Conservation (phyloP, 2,329 filamentous ascomycete genomes). For the Neopestalotiopsis sp. region DNA sequence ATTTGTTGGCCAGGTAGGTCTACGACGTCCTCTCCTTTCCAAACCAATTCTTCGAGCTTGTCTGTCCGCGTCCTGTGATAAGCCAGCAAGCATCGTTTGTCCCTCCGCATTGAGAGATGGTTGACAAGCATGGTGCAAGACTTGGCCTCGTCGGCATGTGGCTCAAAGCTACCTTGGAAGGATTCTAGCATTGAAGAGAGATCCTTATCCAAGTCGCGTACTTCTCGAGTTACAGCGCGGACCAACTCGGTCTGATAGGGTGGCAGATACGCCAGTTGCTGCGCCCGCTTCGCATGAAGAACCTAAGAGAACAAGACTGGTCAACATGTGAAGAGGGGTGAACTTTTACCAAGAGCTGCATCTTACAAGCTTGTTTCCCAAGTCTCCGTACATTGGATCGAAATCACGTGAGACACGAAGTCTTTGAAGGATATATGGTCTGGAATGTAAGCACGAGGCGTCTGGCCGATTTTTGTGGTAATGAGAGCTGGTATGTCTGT, state of each 20-base stretch:
- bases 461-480: background rate
- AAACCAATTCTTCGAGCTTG: constrained; percentile 91
- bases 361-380: constrained; percentile 81
- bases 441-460: background rate
- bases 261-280: constrained; percentile 83
- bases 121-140: constrained; percentile 91
- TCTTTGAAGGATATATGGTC: background rate
- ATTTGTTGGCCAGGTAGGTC: constrained; percentile 68
- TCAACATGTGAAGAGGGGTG: constrained; percentile 17
- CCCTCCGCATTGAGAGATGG: constrained; percentile 91
- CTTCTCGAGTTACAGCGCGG: constrained; percentile 85
- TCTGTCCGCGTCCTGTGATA: constrained; percentile 92
- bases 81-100: constrained; percentile 92
- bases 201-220: constrained; percentile 90
- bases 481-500: background rate
- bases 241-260: constrained; percentile 93
- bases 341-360: constrained; percentile 5
- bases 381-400: constrained; percentile 79
- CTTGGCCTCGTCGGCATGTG: constrained; percentile 78
- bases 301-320: constrained; percentile 61
- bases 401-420: background rate
- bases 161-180: constrained; percentile 85
- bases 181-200: constrained; percentile 79
- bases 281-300: constrained; percentile 93
- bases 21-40: constrained; percentile 84